Base-by-base conservation (phyloP, 177 flowering plant genomes). In the Tripterygium wilfordii region DNA sequence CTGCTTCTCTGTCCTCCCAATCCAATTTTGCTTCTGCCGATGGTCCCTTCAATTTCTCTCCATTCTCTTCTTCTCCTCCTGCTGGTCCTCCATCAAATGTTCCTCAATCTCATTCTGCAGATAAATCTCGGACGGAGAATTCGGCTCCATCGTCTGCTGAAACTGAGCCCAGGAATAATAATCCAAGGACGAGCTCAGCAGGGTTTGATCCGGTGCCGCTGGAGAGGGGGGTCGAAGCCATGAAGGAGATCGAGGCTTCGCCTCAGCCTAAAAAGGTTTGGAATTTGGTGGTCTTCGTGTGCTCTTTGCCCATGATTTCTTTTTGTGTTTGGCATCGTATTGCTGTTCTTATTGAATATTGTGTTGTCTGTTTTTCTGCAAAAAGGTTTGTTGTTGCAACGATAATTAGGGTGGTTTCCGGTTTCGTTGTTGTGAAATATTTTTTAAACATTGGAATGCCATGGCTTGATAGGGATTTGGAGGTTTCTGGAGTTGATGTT, bases 141-240 rank as follows among this genome's bases (percentile, higher is more conserved):
- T 14, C 48, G 17, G n/a, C 51, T 14, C 33, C 51, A 3, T n/a
- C 49, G 19, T 40, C 65, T n/a, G n/a, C n/a, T n/a, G n/a, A n/a
- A n/a, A n/a, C n/a, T n/a, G n/a, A n/a, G n/a, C n/a, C n/a, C 45
- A 69, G 90, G 25, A 89, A 89, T 42, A 80, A 86, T 42, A 63
- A 82, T 40, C 99, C 99, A 22, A 60, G 97, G 54, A 87, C 97
- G 1, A 58, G 83, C 0, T 73, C 97, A 0, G 70, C 88, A 15
- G 99, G 99, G 18, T 94, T 94, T 40, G 97, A 89, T 54, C 97
- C 96, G 0, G 92, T 76, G 61, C 77, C 97, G 9, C 58, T 92
- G 27, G 96, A 84, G 69, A 68, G 84, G 38, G 98, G 94, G 5
- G 96, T 67, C 12, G 51, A 63, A 52, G 83, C 83, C 14, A 44